These are phyloP conservation scores for Hirsutella minnesotensis DNA, from an alignment of 2,329 filamentous ascomycete species.

Conservation along the genomic window DNA sequence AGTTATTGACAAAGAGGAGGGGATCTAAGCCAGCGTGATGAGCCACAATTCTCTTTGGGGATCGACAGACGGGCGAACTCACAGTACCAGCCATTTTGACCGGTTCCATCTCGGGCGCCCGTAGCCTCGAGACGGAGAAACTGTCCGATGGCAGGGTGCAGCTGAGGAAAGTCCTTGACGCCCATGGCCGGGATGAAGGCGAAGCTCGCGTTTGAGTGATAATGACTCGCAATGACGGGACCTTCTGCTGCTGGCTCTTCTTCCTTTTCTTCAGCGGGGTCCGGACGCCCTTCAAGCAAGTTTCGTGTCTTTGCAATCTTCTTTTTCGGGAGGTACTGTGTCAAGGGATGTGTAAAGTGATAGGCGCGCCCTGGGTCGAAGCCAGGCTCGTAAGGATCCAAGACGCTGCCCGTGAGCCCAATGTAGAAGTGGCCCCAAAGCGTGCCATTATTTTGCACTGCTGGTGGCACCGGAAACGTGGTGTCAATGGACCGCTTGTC, in stretches of 20 bases:
- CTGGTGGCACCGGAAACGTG: conserved; percentile 61
- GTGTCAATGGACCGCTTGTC: conserved; percentile 70
- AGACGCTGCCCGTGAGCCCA: conserved; percentile 58
- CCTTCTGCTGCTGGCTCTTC: conserved; percentile 43
- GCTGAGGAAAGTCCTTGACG: conserved; percentile 49
- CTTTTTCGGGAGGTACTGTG: conserved; percentile 84
- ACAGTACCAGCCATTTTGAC: conserved; percentile 86
- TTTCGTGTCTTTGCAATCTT: conserved; percentile 81
- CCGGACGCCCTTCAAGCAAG: conserved; percentile 48
- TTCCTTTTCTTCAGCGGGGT: conserved; percentile 30
- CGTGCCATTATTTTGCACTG: conserved; percentile 84
- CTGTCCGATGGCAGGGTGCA: conserved; percentile 64
- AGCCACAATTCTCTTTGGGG: conserved; percentile 2
- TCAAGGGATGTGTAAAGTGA: conserved; percentile 75
- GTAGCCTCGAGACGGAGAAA: conserved; percentile 71
- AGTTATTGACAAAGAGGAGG: conserved; percentile 84
- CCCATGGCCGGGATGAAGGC: conserved; percentile 76
- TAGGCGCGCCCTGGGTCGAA: conserved; percentile 71
- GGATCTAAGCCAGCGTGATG: conserved; percentile 38
- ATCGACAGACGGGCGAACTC: conserved; percentile 12
- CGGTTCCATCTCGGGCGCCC: conserved; percentile 69
- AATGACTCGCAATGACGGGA: conserved; percentile 72
- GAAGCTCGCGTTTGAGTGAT: conserved; percentile 88
- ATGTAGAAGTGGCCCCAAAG: conserved; percentile 93
- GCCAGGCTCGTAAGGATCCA: conserved; percentile 61